phyloP scores from a whole-genome alignment of 495 filamentous ascomycete species.

The Aspergillus taichungensis region DNA sequence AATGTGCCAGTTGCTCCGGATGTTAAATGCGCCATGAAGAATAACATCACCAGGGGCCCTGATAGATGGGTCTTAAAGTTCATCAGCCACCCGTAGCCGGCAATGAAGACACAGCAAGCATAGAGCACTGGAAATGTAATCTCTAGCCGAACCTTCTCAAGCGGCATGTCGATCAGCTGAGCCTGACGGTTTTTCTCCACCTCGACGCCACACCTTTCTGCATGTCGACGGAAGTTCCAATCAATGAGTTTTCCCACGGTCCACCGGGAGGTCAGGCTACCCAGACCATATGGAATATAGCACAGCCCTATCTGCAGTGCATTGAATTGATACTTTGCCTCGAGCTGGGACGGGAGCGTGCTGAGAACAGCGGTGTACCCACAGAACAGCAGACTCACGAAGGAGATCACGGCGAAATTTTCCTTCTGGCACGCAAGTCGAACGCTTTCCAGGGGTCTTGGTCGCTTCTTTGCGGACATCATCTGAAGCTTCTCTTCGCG shows the following conservation, averaged over 20 bases:
- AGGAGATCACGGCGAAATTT: conserved; percentile 28
- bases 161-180: conserved; percentile 25
- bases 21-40: conserved; percentile 27
- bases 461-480: conserved; percentile 12
- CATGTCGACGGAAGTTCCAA: conserved; percentile 32
- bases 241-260: conserved; percentile 33
- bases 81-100: conserved; percentile 44
- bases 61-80: conserved; percentile 24
- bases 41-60: conserved; percentile 31
- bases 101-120: conserved; percentile 15
- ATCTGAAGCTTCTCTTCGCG: conserved; percentile 9
- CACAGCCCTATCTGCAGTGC: conserved; percentile 37
- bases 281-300: conserved; percentile 38
- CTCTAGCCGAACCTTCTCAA: conserved; percentile 25
- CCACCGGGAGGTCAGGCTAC: conserved; percentile 25
- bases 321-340: conserved; percentile 29
- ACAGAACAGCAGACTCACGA: conserved; percentile 17
- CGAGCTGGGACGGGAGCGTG: conserved; percentile 26
- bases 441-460: conserved; percentile 19
- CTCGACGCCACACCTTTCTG: conserved; percentile 16
- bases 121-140: conserved; percentile 30
- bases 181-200: conserved; percentile 35
- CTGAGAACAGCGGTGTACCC: conserved; percentile 20
- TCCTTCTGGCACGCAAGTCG: conserved; percentile 31
- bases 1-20: conserved; percentile 21